Percentiles rank a stretch among this genome's conserved stretches.
These are phyloP conservation scores for Papiliotrema flavescens DNA, from an alignment of 1,284 basidiomycete species.

Conservation along the genomic window DNA sequence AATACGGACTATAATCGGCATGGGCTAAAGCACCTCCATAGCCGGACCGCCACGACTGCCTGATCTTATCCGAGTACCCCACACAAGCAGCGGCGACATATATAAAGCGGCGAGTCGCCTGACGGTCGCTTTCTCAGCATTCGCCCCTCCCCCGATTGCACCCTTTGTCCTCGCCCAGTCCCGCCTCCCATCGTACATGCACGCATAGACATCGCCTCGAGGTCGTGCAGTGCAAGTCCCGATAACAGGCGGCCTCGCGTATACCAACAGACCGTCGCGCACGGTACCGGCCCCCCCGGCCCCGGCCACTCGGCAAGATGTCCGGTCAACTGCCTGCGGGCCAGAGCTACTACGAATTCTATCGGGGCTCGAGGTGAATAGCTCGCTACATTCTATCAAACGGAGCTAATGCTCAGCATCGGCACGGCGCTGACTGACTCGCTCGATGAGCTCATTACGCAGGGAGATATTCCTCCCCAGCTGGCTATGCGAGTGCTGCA, in stretches of 20 bases:
- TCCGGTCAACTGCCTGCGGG: constrained; percentile 15
- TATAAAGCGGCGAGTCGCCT: not conserved
- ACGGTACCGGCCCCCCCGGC: not conserved
- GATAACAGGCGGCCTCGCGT: too few species aligned
- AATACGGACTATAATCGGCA: too few species aligned
- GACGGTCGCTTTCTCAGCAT: not conserved
- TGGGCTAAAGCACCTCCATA: too few species aligned
- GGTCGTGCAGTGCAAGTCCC: too few species aligned
- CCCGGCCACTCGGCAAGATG: constrained; percentile 16
- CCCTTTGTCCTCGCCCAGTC: too few species aligned
- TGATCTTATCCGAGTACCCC: too few species aligned
- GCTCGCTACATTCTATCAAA: too few species aligned
- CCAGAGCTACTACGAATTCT: constrained; percentile 82
- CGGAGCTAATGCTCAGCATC: constrained; percentile 59
- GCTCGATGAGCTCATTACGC: constrained; percentile 96
- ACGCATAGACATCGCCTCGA: too few species aligned
- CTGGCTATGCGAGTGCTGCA: constrained; percentile 94
- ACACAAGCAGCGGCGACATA: not conserved
- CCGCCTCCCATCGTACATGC: too few species aligned
- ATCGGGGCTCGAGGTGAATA: constrained; percentile 54
- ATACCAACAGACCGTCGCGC: too few species aligned
- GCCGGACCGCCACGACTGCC: too few species aligned
- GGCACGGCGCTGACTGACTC: constrained; percentile 98
- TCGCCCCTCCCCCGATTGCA: not conserved
- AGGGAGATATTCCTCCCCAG: constrained; percentile 94